A percentile compares a stretch with the other conserved stretches of the same genome.
Conservation (phyloP, 495 filamentous ascomycete species). For the Neurospora pannonica region DNA sequence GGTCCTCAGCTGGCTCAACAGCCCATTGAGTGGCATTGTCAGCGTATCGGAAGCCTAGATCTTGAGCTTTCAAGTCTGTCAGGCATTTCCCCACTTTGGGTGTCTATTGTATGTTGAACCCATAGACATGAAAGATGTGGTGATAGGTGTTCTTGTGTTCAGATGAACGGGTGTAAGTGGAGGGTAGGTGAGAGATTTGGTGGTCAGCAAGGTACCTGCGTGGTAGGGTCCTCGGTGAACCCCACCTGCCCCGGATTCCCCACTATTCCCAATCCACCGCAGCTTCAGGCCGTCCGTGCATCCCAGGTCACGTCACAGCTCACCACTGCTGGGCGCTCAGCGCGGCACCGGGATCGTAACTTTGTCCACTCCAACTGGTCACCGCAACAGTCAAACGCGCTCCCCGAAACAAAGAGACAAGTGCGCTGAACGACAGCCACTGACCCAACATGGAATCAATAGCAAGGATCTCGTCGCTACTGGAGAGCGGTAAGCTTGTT, state of each 20-base stretch:
- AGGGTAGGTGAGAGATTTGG: neutral
- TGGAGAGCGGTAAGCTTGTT: constrained; percentile 68
- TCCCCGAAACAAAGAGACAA: neutral
- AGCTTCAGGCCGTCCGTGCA: neutral
- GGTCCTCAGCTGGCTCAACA: neutral
- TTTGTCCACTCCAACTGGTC: neutral
- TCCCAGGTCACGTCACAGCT: neutral
- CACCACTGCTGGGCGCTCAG: neutral
- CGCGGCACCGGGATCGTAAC: neutral
- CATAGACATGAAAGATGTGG: neutral
- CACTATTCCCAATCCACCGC: neutral
- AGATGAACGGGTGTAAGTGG: neutral
- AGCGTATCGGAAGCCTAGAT: neutral
- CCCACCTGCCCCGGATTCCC: neutral
- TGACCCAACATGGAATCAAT: constrained; percentile 72
- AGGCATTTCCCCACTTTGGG: neutral
- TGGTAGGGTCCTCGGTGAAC: neutral
- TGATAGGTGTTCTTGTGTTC: neutral
- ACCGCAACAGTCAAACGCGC: neutral
- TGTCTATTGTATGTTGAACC: neutral
- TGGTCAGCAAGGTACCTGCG: neutral
- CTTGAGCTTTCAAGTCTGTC: neutral
- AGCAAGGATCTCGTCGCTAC: constrained; percentile 79
- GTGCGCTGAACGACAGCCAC: constrained; percentile 4
- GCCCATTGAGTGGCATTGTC: neutral